Evolutionary conservation across 495 filamentous ascomycete genomes (phyloP), one percentile per base, ranked within the genome.

Genomic region (Articulospora tetracladia): DNA sequence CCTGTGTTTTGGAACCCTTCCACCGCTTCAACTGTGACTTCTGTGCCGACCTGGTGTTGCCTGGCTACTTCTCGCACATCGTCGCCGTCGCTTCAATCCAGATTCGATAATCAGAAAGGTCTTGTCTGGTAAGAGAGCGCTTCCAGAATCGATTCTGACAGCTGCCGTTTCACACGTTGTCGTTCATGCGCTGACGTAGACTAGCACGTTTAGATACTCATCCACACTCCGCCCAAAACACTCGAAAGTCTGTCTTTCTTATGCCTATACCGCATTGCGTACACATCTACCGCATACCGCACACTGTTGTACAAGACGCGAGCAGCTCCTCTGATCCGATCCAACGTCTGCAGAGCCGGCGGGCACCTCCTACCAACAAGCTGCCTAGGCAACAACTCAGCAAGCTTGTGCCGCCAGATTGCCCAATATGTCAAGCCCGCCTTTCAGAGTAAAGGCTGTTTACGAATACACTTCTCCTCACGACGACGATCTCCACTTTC

Each of bases 371-470:
- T 1, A 24, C 30, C 13, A 39, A 39, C 50, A 47, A 36, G 19
- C 57, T 54, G 27, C 28, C 46, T 66, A 66, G 64, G 60, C 64
- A 66, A 54, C 64, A 60, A 62, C 36, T 20, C 32, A 60, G 41
- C 46, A 52, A 59, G 32, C 17, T 41, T 34, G 19, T 19, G 55
- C 47, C 26, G 48, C 48, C 44, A 22, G 58, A 48, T 58, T 61
- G 24, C 39, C 44, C 75, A 82, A 76, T 71, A 96, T 94, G 91
- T 79, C 89, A 70, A 77, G 72, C 65, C 83, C 84, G 64, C 87
- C 89, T 57, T 97, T 98, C 77, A 96, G 89, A 73, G 94, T 98
- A 76, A 94, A 90, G 81, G 91, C 93, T 60, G 74, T 98, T 67
- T 98, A 88, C 77, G 92, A 98, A 70, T 98, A 98, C 74, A 76